Percentiles rank a stretch among this genome's conserved stretches.
Conservation (phyloP, 2,329 filamentous ascomycete genomes). For the Aspergillus sp. region DNA sequence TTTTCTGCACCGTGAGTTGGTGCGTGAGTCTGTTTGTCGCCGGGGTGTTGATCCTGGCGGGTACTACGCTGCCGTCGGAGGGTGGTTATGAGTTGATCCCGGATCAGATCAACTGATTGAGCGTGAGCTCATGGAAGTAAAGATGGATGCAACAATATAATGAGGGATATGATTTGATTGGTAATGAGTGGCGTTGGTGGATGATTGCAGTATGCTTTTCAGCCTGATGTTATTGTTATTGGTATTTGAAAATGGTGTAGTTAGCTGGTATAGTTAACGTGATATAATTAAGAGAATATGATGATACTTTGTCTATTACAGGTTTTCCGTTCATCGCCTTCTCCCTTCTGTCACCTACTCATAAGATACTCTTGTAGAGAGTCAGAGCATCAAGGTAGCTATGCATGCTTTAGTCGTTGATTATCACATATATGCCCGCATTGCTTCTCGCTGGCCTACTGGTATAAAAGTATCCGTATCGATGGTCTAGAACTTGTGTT, state of each 20-base stretch:
- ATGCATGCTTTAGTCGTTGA: no score
- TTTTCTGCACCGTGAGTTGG: constrained; percentile 68
- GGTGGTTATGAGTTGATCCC: constrained; percentile 82
- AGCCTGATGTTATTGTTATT: not conserved
- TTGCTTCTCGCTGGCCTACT: no score
- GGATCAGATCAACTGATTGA: constrained; percentile 30
- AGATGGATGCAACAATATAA: constrained; percentile 6
- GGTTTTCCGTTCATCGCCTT: no score
- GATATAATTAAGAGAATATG: not conserved
- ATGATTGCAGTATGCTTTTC: not conserved
- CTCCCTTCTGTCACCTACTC: no score
- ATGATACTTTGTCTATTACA: no score
- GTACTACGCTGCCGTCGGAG: constrained; percentile 72
- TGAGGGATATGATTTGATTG: no score
- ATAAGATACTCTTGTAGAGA: no score
- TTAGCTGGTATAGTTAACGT: not conserved
- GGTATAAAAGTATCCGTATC: no score
- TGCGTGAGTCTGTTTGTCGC: constrained; percentile 56
- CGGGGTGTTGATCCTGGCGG: constrained; percentile 64
- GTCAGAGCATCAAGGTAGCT: constrained; percentile 3
- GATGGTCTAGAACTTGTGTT: no score
- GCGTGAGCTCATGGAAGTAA: not conserved
- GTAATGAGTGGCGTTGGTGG: constrained; percentile 1
- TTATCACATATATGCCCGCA: no score
- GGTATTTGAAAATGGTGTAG: not conserved